Percentiles rank a stretch among this genome's conserved stretches.
Conservation (phyloP, 108 stramenopile genomes). For the Pseudonitzschia pungens region DNA sequence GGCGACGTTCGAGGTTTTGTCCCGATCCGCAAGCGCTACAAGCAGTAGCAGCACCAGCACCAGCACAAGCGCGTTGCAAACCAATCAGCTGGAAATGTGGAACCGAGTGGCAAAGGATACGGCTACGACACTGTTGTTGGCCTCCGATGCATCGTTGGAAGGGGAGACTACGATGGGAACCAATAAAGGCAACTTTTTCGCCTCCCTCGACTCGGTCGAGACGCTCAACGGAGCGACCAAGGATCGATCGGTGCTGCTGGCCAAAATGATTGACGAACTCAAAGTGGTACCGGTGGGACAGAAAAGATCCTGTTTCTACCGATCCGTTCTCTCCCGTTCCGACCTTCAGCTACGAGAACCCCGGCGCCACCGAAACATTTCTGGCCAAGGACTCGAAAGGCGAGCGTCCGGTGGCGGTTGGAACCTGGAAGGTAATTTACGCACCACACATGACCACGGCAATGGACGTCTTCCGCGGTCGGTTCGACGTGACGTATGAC, state of each 20-base stretch:
- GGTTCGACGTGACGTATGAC: conserved; percentile 50
- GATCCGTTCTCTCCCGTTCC: neutral
- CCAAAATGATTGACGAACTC: conserved; percentile 7
- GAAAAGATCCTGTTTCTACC: neutral
- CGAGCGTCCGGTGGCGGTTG: conserved; percentile 39
- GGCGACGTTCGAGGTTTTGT: no score
- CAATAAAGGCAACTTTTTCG: conserved; percentile 7
- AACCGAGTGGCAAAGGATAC: no score
- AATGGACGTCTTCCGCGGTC: conserved; percentile 21
- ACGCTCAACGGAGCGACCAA: conserved; percentile 22
- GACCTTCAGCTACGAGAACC: conserved; percentile 29
- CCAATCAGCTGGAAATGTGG: no score
- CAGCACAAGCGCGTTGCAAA: no score
- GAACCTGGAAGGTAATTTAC: conserved; percentile 62
- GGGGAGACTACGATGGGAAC: neutral
- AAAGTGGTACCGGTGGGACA: neutral
- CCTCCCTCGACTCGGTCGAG: conserved; percentile 7
- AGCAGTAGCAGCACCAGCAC: no score
- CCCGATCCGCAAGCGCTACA: no score
- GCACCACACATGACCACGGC: conserved; percentile 78
- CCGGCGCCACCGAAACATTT: conserved; percentile 55
- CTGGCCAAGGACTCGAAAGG: neutral
- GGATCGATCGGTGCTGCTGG: conserved; percentile 22
- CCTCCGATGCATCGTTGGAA: no score
- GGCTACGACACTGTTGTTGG: no score